Percentiles rank a stretch among this genome's conserved stretches.
Conservation (phyloP, 345 rosid genomes). For the Hirschfeldia incana region DNA sequence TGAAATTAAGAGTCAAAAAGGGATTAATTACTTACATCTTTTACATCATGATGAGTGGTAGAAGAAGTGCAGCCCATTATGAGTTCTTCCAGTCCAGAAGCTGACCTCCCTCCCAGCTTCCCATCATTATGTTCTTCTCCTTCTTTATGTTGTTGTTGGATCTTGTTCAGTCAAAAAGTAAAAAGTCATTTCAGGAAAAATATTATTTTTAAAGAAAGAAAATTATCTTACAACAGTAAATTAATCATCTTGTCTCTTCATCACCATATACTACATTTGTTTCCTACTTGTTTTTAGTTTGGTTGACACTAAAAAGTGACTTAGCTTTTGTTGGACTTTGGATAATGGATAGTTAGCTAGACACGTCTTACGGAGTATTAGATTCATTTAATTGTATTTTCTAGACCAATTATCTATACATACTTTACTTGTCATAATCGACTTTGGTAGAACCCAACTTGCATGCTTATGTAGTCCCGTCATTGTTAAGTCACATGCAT, state of each 20-base stretch:
- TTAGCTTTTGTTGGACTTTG: constrained; percentile 35
- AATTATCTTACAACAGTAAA: constrained; percentile 27
- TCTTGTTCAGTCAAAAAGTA: constrained; percentile 40
- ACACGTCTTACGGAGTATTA: constrained; percentile 16
- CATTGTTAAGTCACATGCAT: constrained; percentile 42
- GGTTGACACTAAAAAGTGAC: constrained; percentile 46
- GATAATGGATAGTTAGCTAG: constrained; percentile 12
- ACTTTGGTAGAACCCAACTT: constrained; percentile 29
- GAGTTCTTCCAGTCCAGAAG: constrained; percentile 94
- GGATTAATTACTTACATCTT: constrained; percentile 66
- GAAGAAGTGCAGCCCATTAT: constrained; percentile 97
- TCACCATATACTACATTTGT: constrained; percentile 18
- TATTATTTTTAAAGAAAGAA: not conserved
- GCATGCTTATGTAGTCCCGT: constrained; percentile 42
- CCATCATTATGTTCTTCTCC: constrained; percentile 55
- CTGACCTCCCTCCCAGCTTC: constrained; percentile 69
- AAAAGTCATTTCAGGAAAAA: constrained; percentile 20
- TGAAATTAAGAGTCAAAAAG: constrained; percentile 63
- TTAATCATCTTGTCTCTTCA: constrained; percentile 37
- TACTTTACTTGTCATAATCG: constrained; percentile 28
- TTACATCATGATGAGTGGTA: constrained; percentile 53
- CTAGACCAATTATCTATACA: constrained; percentile 11
- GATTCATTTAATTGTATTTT: not conserved
- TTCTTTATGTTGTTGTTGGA: constrained; percentile 54
- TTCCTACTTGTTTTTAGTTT: constrained; percentile 45